A percentile compares a stretch with the other conserved stretches of the same genome.
Evolutionary conservation across 805 yeast species (phyloP).

Genomic region (Yamadazyma insecticola): DNA sequence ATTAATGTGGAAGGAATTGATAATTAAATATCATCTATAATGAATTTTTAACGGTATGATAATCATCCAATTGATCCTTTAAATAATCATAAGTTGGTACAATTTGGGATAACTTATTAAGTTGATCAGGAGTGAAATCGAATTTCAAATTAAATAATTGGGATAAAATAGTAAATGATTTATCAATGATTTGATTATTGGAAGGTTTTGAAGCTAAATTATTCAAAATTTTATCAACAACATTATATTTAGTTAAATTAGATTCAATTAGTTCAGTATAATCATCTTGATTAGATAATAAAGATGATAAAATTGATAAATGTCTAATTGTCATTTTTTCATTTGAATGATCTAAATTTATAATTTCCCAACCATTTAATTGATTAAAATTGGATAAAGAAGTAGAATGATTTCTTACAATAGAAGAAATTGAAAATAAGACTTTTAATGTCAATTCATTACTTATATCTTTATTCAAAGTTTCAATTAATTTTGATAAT

Average conservation of each 20-base stretch:
- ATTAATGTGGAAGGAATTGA: too few species aligned
- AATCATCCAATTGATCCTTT: too few species aligned
- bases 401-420: conserved; percentile 61
- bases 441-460: conserved; percentile 52
- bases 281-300: conserved; percentile 45
- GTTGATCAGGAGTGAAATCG: conserved; percentile 43
- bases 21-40: too few species aligned
- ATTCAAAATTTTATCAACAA: conserved; percentile 29
- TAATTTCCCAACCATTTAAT: conserved; percentile 57
- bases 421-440: conserved; percentile 70
- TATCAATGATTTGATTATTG: too few species aligned
- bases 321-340: conserved; percentile 49
- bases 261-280: conserved; percentile 34
- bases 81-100: too few species aligned
- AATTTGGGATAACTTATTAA: conserved; percentile 26
- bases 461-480: conserved; percentile 27
- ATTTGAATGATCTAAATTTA: conserved; percentile 22
- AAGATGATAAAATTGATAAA: conserved; percentile 55
- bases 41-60: too few species aligned
- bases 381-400: conserved; percentile 54
- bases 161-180: conserved; percentile 46
- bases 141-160: conserved; percentile 41
- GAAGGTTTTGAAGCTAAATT: too few species aligned
- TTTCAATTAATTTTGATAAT: conserved; percentile 38
- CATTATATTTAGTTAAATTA: conserved; percentile 32